Evolutionary conservation across 768 basidiomycete genomes (phyloP), one percentile per base, ranked within the genome.

Genomic region (Lanmaoa pseudosensibilis): DNA sequence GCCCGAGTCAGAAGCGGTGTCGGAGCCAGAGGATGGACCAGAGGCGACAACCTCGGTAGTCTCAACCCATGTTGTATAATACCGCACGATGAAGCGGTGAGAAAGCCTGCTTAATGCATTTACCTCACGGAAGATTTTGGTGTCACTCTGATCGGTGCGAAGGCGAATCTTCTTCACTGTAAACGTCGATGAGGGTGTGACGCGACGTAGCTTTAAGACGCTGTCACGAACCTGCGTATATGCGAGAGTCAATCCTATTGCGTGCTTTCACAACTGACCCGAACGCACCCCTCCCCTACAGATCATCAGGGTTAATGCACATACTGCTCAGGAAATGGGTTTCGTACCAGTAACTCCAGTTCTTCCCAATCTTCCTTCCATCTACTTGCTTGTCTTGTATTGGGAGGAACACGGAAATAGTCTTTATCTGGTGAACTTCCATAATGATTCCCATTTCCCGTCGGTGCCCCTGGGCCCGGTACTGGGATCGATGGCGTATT

Each of bases 291-390:
- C 88, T 88, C 0, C 94, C 94, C 90, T 93, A 58, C 2, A 36
- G 12, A 30, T 41, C 8, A 27, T 44, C 12, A 52, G 38, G 9
- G 9, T 40, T 19, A 52, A 44, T 12, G 45, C 21, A 4, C n/a
- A 25, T 15, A 33, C 41, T 3, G 7, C 21, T 51, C 25, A 23
- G 21, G 13, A 53, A 46, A 13, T 39, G 43, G 10, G 34, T 23
- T 36, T 47, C 64, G 48, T 65, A 87, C 92, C 65, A 96, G 66
- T 33, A 93, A 77, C 67, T 96, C 94, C 10, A 97, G 74, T 68
- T 96, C 94, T 65, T 95, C 92, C 86, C 92, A 98, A 63, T 98
- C 94, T 52, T 92, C 88, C 64, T 91, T 90, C 85, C 93, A 98
- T 56, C 94, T 75, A 64, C 92, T 94, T 3, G 80, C 70, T 16